Evolutionary conservation across 768 basidiomycete genomes (phyloP).

Genomic region (Podaxis sp.): DNA sequence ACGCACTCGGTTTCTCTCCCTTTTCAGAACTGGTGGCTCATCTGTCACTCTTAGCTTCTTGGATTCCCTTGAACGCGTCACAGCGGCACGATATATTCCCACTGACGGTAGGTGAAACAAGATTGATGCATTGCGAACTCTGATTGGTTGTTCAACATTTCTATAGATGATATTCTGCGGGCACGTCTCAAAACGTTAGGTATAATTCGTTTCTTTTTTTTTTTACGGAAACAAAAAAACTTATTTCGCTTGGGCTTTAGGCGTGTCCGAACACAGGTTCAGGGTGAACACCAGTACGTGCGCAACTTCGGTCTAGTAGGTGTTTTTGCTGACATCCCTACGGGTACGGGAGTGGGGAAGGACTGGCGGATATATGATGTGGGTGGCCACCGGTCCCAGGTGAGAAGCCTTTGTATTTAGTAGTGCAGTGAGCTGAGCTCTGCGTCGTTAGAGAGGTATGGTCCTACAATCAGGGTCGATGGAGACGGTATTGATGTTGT

Average conservation of each 20-base stretch:
- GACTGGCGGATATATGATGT: constrained; percentile 51
- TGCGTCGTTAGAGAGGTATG: constrained; percentile 29
- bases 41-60: constrained; percentile 51
- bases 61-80: constrained; percentile 62
- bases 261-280: constrained; percentile 72
- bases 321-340: constrained; percentile 1
- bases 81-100: constrained; percentile 59
- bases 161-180: constrained; percentile 65
- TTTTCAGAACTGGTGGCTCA: not conserved
- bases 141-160: not conserved
- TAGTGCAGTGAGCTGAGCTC: not conserved
- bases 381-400: constrained; percentile 67
- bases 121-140: not conserved
- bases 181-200: constrained; percentile 64
- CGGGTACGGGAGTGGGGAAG: constrained; percentile 25
- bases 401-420: constrained; percentile 26
- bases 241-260: constrained; percentile 23
- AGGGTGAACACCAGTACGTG: constrained; percentile 48
- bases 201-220: constrained; percentile 16
- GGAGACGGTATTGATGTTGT: not conserved
- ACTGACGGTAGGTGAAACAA: constrained; percentile 52
- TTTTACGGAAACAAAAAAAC: not conserved
- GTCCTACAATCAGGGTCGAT: not conserved
- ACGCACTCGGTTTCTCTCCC: constrained; percentile 25
- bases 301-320: not conserved